Conservation (phyloP, 2,329 filamentous ascomycete species). For the Phoma sp. region DNA sequence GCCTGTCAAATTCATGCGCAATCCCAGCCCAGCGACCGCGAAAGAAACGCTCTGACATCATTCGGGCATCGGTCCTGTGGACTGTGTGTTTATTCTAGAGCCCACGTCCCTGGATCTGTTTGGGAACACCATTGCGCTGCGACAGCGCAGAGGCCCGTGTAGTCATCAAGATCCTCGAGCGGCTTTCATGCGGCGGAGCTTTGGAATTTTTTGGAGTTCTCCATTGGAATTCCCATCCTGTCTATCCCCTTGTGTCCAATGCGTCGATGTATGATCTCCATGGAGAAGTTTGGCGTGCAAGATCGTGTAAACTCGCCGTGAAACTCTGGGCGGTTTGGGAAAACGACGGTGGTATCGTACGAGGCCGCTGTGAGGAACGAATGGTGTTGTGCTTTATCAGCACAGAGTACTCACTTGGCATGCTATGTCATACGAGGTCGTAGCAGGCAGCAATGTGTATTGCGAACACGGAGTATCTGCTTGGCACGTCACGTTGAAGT, state of each 20-base stretch:
- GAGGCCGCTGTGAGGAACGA: no score
- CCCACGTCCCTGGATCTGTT: neutral
- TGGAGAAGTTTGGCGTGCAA: neutral
- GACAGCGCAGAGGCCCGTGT: constrained; percentile 3
- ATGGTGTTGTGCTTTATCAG: no score
- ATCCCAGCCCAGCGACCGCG: neutral
- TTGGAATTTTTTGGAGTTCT: neutral
- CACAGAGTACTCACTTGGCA: no score
- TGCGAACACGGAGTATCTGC: no score
- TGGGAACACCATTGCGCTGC: neutral
- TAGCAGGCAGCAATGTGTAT: no score
- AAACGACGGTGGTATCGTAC: no score
- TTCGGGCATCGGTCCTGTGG: neutral
- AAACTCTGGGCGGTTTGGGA: neutral
- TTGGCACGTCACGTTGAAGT: no score
- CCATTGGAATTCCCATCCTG: neutral
- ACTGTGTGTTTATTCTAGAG: constrained; percentile 12
- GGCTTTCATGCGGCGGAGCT: neutral
- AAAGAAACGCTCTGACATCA: constrained; percentile 12
- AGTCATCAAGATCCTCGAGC: neutral
- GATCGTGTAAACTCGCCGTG: neutral
- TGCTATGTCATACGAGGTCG: no score
- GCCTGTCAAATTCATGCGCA: constrained; percentile 12
- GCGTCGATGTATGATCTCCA: neutral
- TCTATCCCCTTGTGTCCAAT: neutral